These are phyloP conservation scores for Acer saccharum DNA, from an alignment of 345 rosid genomes.

Conservation along the genomic window DNA sequence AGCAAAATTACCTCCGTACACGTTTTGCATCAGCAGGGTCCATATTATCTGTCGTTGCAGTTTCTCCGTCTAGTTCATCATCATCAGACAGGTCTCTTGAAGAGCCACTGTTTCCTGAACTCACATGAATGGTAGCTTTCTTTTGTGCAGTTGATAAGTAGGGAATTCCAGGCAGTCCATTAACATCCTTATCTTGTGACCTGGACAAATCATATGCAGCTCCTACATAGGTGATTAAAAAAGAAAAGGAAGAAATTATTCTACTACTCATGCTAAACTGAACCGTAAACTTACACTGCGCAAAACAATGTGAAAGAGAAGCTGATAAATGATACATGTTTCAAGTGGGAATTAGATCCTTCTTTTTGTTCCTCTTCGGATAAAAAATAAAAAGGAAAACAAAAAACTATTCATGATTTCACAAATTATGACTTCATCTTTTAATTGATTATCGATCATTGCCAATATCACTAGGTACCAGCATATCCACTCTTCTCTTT, in stretches of 20 bases:
- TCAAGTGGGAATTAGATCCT: background rate
- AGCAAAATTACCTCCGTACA: conserved; percentile 62
- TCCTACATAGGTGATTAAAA: conserved; percentile 29
- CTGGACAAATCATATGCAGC: conserved; percentile 28
- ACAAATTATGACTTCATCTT: no score
- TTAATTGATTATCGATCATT: no score
- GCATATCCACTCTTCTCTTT: no score
- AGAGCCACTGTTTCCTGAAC: conserved; percentile 73
- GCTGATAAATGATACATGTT: background rate
- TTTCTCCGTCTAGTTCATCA: conserved; percentile 80
- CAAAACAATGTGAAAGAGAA: background rate
- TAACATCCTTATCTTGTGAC: conserved; percentile 42
- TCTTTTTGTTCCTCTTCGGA: background rate
- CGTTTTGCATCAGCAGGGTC: conserved; percentile 76
- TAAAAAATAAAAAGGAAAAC: background rate
- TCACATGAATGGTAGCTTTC: conserved; percentile 35
- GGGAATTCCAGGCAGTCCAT: conserved; percentile 31
- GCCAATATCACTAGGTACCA: no score
- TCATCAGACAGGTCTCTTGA: conserved; percentile 81
- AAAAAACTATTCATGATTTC: background rate
- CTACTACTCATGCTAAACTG: conserved; percentile 1
- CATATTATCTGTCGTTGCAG: conserved; percentile 57
- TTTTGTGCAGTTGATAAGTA: conserved; percentile 35
- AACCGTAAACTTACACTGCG: background rate
- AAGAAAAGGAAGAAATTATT: conserved; percentile 19